These are phyloP conservation scores for Przewalskia tangutica DNA, from an alignment of 257 asterid genomes.

Conservation along the genomic window DNA sequence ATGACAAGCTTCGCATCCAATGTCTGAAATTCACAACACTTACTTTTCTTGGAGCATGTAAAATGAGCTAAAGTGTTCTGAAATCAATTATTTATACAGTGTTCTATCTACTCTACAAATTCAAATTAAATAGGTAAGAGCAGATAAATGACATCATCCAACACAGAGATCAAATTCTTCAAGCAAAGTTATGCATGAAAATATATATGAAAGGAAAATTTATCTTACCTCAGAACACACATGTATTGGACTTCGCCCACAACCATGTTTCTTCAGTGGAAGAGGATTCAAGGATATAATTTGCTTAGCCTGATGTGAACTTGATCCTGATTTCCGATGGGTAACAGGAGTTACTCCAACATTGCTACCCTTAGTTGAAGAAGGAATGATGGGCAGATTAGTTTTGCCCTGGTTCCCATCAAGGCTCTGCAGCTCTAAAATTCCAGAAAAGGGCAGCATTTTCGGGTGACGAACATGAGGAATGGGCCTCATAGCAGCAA, in stretches of 20 bases:
- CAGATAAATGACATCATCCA: neutral
- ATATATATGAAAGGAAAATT: neutral
- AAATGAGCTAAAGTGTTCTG: neutral
- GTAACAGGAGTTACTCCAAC: constrained; percentile 43
- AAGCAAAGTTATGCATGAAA: neutral
- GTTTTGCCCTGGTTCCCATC: constrained; percentile 55
- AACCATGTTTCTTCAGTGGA: constrained; percentile 91
- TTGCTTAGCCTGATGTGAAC: constrained; percentile 81
- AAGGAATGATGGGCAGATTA: constrained; percentile 43
- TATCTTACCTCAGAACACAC: constrained; percentile 86
- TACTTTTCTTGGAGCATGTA: neutral
- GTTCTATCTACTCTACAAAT: neutral
- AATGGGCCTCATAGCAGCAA: constrained; percentile 87
- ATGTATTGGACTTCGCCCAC: constrained; percentile 84
- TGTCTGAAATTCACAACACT: neutral
- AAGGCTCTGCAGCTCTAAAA: constrained; percentile 31
- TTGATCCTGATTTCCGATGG: constrained; percentile 56
- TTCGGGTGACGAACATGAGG: constrained; percentile 93
- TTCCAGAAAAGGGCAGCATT: constrained; percentile 87
- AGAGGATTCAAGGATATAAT: constrained; percentile 87
- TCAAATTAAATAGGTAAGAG: neutral
- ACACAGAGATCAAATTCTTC: neutral
- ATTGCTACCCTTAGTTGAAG: constrained; percentile 40
- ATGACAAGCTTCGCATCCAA: no score
- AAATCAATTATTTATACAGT: neutral